phyloP scores from a whole-genome alignment of 2,329 filamentous ascomycete genomes.

The Cladosporium sp. region DNA sequence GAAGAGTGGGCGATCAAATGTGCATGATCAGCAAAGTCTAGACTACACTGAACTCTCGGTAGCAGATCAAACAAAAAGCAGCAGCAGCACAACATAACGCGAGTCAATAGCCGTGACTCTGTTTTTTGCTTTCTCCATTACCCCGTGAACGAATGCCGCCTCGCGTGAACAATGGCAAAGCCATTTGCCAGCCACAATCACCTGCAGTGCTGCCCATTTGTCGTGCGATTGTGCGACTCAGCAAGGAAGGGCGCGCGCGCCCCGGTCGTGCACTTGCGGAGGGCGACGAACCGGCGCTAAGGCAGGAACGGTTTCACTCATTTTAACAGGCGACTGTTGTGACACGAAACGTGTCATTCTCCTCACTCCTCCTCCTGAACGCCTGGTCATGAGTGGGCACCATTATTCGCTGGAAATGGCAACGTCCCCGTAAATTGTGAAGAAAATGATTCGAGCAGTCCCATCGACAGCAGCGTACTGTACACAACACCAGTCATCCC shows the following conservation, averaged over 20 bases:
- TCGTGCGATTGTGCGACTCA: neutral
- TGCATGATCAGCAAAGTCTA: neutral
- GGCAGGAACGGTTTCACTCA: slow-evolving; percentile 19
- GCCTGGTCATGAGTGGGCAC: too few species aligned
- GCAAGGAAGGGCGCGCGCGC: neutral
- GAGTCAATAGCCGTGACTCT: neutral
- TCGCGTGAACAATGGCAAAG: neutral
- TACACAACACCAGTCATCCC: neutral
- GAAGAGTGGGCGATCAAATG: neutral
- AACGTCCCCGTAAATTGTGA: neutral
- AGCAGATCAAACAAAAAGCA: neutral
- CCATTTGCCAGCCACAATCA: neutral
- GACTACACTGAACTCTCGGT: neutral
- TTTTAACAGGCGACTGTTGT: neutral
- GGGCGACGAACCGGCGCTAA: neutral
- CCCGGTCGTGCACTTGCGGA: slow-evolving; percentile 15
- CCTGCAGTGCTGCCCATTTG: too few species aligned
- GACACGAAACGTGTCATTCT: neutral
- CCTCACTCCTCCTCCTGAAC: neutral
- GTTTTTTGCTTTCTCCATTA: neutral
- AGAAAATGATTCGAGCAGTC: neutral
- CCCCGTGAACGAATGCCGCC: neutral
- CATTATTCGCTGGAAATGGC: neutral
- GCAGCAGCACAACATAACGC: neutral
- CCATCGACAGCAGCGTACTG: neutral